These are phyloP conservation scores for Lentinula raphanica DNA, from an alignment of 768 basidiomycete species.

Conservation along the genomic window DNA sequence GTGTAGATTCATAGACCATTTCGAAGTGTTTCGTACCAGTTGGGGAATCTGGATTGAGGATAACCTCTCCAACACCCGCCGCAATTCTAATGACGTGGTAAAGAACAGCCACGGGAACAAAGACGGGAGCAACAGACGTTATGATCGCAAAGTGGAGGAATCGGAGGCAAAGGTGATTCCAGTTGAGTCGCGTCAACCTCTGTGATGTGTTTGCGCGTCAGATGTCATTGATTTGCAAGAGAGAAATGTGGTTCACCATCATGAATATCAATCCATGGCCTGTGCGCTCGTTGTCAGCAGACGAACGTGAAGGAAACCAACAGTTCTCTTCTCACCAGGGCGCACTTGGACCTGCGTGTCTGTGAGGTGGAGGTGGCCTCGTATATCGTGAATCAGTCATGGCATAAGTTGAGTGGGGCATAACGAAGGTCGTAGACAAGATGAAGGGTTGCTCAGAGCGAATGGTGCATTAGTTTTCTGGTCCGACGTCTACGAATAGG, in stretches of 20 bases:
- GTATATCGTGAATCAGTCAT: not conserved
- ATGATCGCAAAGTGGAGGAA: conserved; percentile 11
- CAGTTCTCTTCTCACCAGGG: conserved; percentile 14
- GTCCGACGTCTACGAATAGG: not conserved
- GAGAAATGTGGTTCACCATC: conserved; percentile 4
- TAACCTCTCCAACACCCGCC: conserved; percentile 10
- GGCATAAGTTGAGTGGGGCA: not conserved
- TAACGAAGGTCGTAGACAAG: not conserved
- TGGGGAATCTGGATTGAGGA: conserved; percentile 6
- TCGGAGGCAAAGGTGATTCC: conserved; percentile 10
- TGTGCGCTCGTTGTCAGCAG: not conserved
- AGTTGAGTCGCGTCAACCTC: conserved; percentile 33
- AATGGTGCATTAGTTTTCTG: not conserved
- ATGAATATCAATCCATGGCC: conserved; percentile 20
- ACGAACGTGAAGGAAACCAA: not conserved
- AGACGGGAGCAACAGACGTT: not conserved
- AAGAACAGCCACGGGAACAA: too few species aligned
- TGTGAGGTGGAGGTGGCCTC: conserved; percentile 17
- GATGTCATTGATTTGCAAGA: not conserved
- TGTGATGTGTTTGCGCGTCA: conserved; percentile 10
- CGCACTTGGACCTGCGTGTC: conserved; percentile 39
- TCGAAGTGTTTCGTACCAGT: not conserved
- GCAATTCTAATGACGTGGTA: not conserved
- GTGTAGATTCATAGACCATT: not conserved
- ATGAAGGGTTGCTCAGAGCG: not conserved